These are phyloP conservation scores for Camellia lanceoleosa DNA, from an alignment of 148 eudicot genomes.

Conservation along the genomic window DNA sequence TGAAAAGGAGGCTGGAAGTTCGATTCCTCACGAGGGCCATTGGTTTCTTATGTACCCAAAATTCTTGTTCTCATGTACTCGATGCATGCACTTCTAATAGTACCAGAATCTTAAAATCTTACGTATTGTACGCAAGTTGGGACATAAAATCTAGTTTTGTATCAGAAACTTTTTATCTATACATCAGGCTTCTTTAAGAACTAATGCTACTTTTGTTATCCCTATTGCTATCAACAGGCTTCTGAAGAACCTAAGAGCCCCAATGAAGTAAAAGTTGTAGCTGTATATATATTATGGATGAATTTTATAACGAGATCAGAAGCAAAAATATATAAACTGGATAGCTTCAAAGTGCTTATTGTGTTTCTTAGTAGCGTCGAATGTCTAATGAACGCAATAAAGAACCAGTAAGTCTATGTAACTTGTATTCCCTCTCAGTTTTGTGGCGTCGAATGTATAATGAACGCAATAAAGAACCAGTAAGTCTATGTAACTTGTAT, in stretches of 20 bases:
- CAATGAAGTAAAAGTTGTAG: neutral
- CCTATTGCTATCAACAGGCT: conserved; percentile 24
- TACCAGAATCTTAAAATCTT: no score
- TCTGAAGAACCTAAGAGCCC: conserved; percentile 36
- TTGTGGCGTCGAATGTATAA: no score
- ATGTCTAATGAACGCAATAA: neutral
- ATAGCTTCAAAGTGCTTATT: neutral
- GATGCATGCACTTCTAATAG: no score
- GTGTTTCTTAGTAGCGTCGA: neutral
- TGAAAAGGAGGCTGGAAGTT: neutral
- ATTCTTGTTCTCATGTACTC: no score
- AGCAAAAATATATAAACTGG: neutral
- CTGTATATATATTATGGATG: neutral
- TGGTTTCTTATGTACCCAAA: no score
- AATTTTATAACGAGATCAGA: neutral
- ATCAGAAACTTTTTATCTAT: no score
- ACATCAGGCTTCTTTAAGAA: neutral
- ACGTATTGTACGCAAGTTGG: neutral
- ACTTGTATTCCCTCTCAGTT: no score
- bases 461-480: no score
- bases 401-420: no score
- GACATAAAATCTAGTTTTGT: neutral
- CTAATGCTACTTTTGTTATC: neutral
- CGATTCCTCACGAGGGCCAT: neutral
- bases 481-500: no score